Evolutionary conservation across 2,329 filamentous ascomycete species (phyloP), one percentile per base, ranked within the genome.

Genomic region (Aspergillus sp.): DNA sequence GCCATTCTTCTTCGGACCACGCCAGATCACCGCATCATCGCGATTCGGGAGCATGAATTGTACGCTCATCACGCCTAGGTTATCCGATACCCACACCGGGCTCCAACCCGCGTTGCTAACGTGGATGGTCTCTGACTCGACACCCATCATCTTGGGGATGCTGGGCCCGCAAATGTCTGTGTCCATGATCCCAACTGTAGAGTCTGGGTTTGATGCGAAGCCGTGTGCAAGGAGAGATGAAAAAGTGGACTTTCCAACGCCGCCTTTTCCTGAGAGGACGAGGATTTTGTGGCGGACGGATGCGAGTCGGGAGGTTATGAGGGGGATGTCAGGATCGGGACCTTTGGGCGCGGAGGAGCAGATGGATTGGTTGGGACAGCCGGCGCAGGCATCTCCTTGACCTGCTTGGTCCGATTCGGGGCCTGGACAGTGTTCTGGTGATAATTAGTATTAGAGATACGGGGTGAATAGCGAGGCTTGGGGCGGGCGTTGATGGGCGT

Each of bases 141-240:
- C 93, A 35, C 95, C 95, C 88, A 99, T 93, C 93, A 99, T 98
- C 79, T 97, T 97, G 19, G 95, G 95, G 68, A 99, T 97, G 63
- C 87, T 91, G 0, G 95, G 95, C 0, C 95, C 95, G 77, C 92
- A 97, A 62, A 99, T 96, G 75, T 99, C 95, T 6, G 95, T 96
- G 76, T 99, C 95, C 91, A 98, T 97, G 66, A 99, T 88, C 19
- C 93, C 95, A 27, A 99, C 90, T 1, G 86, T 91, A 56, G 81
- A 88, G 46, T 88, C 85, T 0, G 88, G 86, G 73, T 96, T 91
- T 14, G 86, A 85, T 1, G 95, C 91, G 68, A 99, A 96, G 1
- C 90, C 93, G 72, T 96, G 91, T 2, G 90, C 90, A 17, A 98
- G 85, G 67, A 98, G 85, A 2, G 87, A 89, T 3, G 90, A 93